Evolutionary conservation across 2,329 filamentous ascomycete genomes (phyloP), one percentile per base, ranked within the genome.

Genomic region (Davidsoniella neocaledoniae): DNA sequence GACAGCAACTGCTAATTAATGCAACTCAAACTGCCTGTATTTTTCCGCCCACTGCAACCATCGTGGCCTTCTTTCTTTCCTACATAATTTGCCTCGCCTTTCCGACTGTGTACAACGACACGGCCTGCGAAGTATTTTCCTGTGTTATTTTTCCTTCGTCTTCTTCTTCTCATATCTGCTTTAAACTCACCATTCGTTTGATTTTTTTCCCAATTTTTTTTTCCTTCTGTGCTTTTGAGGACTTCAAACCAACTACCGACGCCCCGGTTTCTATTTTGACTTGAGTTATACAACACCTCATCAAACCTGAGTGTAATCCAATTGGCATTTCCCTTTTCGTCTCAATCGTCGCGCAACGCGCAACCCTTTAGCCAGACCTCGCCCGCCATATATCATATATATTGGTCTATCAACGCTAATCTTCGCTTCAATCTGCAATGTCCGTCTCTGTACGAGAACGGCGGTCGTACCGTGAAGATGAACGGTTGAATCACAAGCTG

Each of bases 391-490:
- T 48, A 41, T 25, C 26, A 14, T 5, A 23, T 23, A 23, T 23
- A 9, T 33, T 33, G 29, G 29, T 9, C 29, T 4, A 43, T 43
- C 29, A 29, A 42, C 12, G 12, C 5, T 17, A 29, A 43, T 16
- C 47, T 26, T 16, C 16, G 10, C 33, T 21, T 38, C n/a, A 14
- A 16, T 8, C 10, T 49, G 59, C 59, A 33, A 60, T 68, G 55
- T 62, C 61, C 19, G 38, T 55, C 33, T 54, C 39, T 33, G 44
- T 57, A 39, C 59, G 60, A 54, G 66, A 65, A 54, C 64, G 61
- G 51, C 59, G 60, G 58, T 59, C 61, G 47, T 69, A 69, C 53
- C 59, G 66, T 49, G 60, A 61, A 54, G 67, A 69, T 52, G 66
- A 67, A 45, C 55, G 55, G 41, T 51, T 58, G 5, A 49, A 58